Conservation (phyloP, 2,329 filamentous ascomycete species). For the Penicillium sp. region DNA sequence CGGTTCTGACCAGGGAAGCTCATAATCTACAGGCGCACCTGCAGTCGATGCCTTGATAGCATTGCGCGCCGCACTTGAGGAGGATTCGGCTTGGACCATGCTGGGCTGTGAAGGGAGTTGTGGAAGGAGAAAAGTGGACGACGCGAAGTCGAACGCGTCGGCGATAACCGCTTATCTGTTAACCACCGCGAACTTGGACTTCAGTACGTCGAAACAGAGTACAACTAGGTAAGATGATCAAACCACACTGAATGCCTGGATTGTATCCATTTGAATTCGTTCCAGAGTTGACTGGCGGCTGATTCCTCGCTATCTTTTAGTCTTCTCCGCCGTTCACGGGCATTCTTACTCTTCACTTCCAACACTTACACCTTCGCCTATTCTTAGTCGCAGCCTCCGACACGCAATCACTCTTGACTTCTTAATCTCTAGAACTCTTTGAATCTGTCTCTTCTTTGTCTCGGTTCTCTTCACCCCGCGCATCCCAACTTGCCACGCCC, state of each 20-base stretch:
- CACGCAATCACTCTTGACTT: no score
- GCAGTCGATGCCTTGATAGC: slow-evolving; percentile 37
- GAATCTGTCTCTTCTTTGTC: no score
- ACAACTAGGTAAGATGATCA: no score
- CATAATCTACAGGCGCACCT: slow-evolving; percentile 42
- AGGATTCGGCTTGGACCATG: slow-evolving; percentile 46
- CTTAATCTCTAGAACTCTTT: no score
- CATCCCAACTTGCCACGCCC: background rate
- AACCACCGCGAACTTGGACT: no score
- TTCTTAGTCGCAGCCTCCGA: slow-evolving; percentile 2
- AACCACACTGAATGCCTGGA: no score
- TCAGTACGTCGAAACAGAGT: no score
- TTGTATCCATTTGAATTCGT: no score
- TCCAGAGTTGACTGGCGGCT: no score
- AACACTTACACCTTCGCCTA: background rate
- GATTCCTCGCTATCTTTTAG: no score
- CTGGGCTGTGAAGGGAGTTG: slow-evolving; percentile 6
- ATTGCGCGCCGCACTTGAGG: slow-evolving; percentile 40
- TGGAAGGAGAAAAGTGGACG: slow-evolving; percentile 3
- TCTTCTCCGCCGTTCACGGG: background rate
- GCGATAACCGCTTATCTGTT: slow-evolving; percentile 22
- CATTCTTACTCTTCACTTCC: background rate
- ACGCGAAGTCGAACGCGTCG: slow-evolving; percentile 31
- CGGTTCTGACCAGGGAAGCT: slow-evolving; percentile 44
- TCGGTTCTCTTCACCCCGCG: background rate